Base-by-base conservation (phyloP, 2,329 filamentous ascomycete genomes). In the Hymenoscyphus albidus region DNA sequence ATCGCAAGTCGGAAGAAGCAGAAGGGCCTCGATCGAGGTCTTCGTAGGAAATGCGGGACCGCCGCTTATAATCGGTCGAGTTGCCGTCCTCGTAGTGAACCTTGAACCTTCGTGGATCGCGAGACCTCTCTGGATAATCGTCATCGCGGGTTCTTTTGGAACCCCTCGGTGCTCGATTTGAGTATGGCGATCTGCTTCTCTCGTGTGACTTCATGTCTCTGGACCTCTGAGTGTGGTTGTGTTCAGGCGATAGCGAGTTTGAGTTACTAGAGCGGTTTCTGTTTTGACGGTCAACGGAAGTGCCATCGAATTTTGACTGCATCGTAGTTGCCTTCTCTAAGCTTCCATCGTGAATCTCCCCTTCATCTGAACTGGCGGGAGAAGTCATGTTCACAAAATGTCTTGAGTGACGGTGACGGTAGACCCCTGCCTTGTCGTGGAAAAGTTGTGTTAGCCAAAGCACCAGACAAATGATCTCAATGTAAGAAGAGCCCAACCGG, bases 291-390 rank as follows among this genome's bases (percentile, higher is more conserved):
- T 96, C 91, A 96, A 96, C 88, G 86, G 85, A 88, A 86, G 82
- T 88, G 89, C 87, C 85, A 85, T 88, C 86, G 84, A 85, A 80
- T 79, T 84, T 84, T 83, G 84, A 82, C 84, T 88, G 86, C 88
- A 89, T 88, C 88, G 88, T 89, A 91, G 90, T 91, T 95, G 92
- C 91, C 92, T 95, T 95, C 80, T 86, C 84, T 83, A 82, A 84
- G 79, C 84, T 83, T 80, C 85, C 85, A 80, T 93, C 91, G 77
- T 89, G 80, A 78, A 94, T 92, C 82, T 96, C 92, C 80, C 92
- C 92, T 80, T 96, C 91, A 79, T 92, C 91, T 75, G 90, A 91
- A 80, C 88, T 92, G 73, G 83, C 79, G 78, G 79, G 76, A 68
- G 81, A 80, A 71, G 78, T 75, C 82, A 84, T 84, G 51, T 62